Conservation (phyloP, 2,329 filamentous ascomycete genomes). For the Volutella citrinella region DNA sequence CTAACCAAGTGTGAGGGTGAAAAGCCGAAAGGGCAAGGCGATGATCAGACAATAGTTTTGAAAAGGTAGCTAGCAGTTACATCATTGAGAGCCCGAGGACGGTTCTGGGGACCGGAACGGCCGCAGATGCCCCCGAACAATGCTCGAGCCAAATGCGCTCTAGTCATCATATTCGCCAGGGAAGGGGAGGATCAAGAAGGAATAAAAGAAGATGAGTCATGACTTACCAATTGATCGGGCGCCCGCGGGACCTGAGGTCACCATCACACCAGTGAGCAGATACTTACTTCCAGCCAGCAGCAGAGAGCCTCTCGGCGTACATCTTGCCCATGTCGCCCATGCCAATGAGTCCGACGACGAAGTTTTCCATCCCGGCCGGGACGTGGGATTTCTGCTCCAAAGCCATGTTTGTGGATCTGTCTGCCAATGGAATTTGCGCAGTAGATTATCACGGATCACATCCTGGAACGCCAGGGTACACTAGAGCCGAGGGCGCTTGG, state of each 20-base stretch:
- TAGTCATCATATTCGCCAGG: constrained; percentile 82
- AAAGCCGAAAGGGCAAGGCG: constrained; percentile 1
- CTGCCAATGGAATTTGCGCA: constrained; percentile 19
- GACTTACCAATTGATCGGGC: constrained; percentile 20
- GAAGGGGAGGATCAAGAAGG: constrained; percentile 7
- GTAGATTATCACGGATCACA: constrained; percentile 26
- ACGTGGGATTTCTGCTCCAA: constrained; percentile 21
- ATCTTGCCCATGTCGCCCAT: constrained; percentile 99
- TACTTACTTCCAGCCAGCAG: constrained; percentile 89
- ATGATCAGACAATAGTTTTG: constrained; percentile 81
- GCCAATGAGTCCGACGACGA: constrained; percentile 89
- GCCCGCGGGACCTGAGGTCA: constrained; percentile 11
- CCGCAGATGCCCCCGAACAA: constrained; percentile 61
- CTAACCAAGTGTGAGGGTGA: constrained; percentile 6
- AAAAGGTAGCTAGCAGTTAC: constrained; percentile 99
- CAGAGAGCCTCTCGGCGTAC: constrained; percentile 86
- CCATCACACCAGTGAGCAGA: too few species aligned
- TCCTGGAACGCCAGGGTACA: constrained; percentile 19
- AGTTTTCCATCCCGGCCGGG: constrained; percentile 57
- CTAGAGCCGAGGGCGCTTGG: constrained; percentile 11
- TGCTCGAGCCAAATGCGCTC: constrained; percentile 99
- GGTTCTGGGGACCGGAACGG: constrained; percentile 72
- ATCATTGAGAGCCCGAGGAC: constrained; percentile 80
- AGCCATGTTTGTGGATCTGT: too few species aligned
- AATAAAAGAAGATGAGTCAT: constrained; percentile 8